Conservation (phyloP, 805 yeast species). For the Myxozyma kluyveri region DNA sequence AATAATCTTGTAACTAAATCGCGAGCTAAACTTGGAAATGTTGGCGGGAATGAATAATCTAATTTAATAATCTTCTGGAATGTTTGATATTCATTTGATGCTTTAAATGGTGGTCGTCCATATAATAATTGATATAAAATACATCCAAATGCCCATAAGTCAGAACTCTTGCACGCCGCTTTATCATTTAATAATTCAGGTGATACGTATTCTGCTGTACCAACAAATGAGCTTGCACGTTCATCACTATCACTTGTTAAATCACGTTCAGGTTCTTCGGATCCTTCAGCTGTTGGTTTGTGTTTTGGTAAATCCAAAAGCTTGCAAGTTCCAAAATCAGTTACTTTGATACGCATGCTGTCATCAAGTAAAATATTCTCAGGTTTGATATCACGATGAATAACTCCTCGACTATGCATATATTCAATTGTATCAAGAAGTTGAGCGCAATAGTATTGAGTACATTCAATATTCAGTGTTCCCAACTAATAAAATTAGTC, state of each 20-base stretch:
- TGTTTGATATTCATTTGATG: conserved; percentile 76
- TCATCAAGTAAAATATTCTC: conserved; percentile 84
- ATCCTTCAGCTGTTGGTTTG: not conserved
- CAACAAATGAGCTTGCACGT: conserved; percentile 72
- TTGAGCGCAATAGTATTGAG: conserved; percentile 80
- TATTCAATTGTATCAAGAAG: conserved; percentile 85
- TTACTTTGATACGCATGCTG: conserved; percentile 84
- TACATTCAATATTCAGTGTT: conserved; percentile 67
- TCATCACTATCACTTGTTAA: conserved; percentile 9
- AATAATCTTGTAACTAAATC: conserved; percentile 66
- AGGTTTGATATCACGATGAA: conserved; percentile 93
- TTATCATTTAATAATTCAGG: conserved; percentile 83
- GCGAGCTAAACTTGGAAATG: conserved; percentile 60
- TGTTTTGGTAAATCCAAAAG: conserved; percentile 45
- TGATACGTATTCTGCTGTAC: conserved; percentile 95
- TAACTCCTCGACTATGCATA: conserved; percentile 84
- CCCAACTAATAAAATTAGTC: conserved; percentile 44
- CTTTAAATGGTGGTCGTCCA: conserved; percentile 88
- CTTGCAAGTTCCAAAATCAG: conserved; percentile 98
- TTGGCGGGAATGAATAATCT: conserved; percentile 68
- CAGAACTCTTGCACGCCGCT: conserved; percentile 77
- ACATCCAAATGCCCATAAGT: conserved; percentile 94
- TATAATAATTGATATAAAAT: conserved; percentile 77
- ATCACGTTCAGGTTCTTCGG: not conserved
- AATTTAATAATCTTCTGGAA: conserved; percentile 82